Evolutionary conservation across 2,329 filamentous ascomycete species (phyloP), one percentile per base, ranked within the genome.

Genomic region (Huntiella abstrusa): DNA sequence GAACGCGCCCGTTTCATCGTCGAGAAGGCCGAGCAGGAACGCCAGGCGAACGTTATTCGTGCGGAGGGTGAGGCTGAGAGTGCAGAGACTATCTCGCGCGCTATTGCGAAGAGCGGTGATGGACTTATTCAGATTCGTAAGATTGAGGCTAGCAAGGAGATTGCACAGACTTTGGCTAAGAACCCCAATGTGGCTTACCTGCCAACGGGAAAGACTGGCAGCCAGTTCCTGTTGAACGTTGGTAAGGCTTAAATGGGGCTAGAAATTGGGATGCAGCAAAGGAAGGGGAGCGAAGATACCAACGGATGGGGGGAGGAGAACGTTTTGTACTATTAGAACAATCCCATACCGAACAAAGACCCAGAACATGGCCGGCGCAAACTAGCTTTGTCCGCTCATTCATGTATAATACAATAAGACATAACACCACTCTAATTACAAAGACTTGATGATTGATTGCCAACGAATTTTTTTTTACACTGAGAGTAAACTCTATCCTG

Each of bases 181-280:
- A 98, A 98, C 66, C 87, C 91, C 51, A 96, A 98, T 57, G 87
- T 98, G 46, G 87, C 86, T 41, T 98, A 98, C 63, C 65, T 98
- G 52, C 91, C 91, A 3, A 76, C 83, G 55, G 80, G 83, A 47
- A 71, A 73, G 54, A 78, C 82, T 63, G 69, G 73, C 15, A 69
- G 73, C 15, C 62, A 66, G 53, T 70, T 69, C 53, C 59, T 77
- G 56, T 57, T 77, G 52, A 73, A 67, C 33, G 70, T 75, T 2
- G 63, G 63, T 52, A 60, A 62, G 54, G 60, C 60, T 48, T 65
- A 56, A 57, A 49, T 33, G 13, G 13, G 15, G 15, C 13, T 19
- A 43, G 4, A 12, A 16, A 15, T 12, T 5, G 5, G 15, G 3
- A 15, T 13, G 40, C 8, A n/a, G 13, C 13, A 22, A 32, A 15